Conservation (phyloP, 805 yeast genomes). For the Zygotorulaspora sp. region DNA sequence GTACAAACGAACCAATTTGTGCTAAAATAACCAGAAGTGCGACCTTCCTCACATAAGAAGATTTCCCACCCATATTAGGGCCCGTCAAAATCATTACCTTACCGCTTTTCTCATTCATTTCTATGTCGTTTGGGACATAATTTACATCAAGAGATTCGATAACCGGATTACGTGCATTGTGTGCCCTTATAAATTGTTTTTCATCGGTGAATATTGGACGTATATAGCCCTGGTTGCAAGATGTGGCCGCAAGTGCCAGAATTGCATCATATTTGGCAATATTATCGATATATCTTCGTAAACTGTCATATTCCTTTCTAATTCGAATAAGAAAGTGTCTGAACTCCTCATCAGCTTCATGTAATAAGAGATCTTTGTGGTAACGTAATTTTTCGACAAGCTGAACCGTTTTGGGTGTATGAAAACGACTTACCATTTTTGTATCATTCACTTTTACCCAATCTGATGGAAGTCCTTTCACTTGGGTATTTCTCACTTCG, state of each 20-base stretch:
- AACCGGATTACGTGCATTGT: slow-evolving; percentile 62
- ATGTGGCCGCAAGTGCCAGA: slow-evolving; percentile 58
- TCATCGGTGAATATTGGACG: slow-evolving; percentile 49
- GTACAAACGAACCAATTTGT: slow-evolving; percentile 53
- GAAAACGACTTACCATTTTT: slow-evolving; percentile 61
- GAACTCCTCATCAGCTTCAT: slow-evolving; percentile 29
- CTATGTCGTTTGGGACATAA: slow-evolving; percentile 65
- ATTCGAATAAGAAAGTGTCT: slow-evolving; percentile 37
- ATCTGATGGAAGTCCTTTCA: slow-evolving; percentile 56
- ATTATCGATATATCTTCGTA: slow-evolving; percentile 43
- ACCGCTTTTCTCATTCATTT: slow-evolving; percentile 43
- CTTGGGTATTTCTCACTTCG: slow-evolving; percentile 62
- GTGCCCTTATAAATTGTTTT: slow-evolving; percentile 46
- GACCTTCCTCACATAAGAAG: slow-evolving; percentile 51
- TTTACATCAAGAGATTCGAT: slow-evolving; percentile 46
- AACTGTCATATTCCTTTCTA: slow-evolving; percentile 34
- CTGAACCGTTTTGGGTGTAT: slow-evolving; percentile 54
- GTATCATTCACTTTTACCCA: slow-evolving; percentile 79
- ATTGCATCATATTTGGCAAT: slow-evolving; percentile 63
- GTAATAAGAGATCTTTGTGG: slow-evolving; percentile 47
- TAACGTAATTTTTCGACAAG: slow-evolving; percentile 55
- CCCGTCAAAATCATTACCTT: slow-evolving; percentile 62
- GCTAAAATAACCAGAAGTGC: slow-evolving; percentile 48
- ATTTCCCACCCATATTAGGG: slow-evolving; percentile 61
- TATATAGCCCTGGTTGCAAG: slow-evolving; percentile 44